These are phyloP conservation scores for Nemania sp. DNA, from an alignment of 2,329 filamentous ascomycete genomes.

Conservation along the genomic window DNA sequence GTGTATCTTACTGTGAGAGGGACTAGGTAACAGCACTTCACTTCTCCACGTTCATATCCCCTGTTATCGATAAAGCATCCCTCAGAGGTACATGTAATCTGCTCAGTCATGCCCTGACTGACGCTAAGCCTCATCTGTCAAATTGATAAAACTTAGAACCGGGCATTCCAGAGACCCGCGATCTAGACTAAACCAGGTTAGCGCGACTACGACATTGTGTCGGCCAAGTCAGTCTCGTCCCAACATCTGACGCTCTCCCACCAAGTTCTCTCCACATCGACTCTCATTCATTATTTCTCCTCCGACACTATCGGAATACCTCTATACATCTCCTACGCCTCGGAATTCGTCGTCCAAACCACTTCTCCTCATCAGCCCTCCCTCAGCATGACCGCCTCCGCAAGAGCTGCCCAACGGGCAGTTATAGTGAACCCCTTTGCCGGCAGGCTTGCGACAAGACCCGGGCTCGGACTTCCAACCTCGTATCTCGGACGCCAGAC, in stretches of 20 bases:
- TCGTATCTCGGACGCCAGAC: slow-evolving; percentile 53
- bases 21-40: too few relatives aligned
- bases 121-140: too few relatives aligned
- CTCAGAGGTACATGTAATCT: too few relatives aligned
- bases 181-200: too few relatives aligned
- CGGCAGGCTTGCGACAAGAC: slow-evolving; percentile 52
- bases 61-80: too few relatives aligned
- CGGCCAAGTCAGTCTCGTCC: too few relatives aligned
- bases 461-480: slow-evolving; percentile 53
- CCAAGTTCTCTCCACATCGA: slow-evolving; percentile 5
- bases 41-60: too few relatives aligned
- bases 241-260: slow-evolving; percentile 12
- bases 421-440: slow-evolving; percentile 56
- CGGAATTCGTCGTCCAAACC: slow-evolving; percentile 1
- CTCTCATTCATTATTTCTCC: slow-evolving; percentile 4
- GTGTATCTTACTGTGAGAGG: too few relatives aligned
- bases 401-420: slow-evolving; percentile 59
- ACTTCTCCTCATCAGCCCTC: slow-evolving; percentile 1
- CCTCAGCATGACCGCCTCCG: slow-evolving; percentile 58
- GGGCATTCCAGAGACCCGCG: too few relatives aligned
- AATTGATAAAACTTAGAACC: too few relatives aligned
- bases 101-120: too few relatives aligned
- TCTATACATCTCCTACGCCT: not conserved
- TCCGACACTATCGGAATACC: slow-evolving; percentile 4
- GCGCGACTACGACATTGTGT: too few relatives aligned